These are phyloP conservation scores for Coemansia guatemalensis DNA, from an alignment of 192 early-diverging fungal genomes.

Conservation along the genomic window DNA sequence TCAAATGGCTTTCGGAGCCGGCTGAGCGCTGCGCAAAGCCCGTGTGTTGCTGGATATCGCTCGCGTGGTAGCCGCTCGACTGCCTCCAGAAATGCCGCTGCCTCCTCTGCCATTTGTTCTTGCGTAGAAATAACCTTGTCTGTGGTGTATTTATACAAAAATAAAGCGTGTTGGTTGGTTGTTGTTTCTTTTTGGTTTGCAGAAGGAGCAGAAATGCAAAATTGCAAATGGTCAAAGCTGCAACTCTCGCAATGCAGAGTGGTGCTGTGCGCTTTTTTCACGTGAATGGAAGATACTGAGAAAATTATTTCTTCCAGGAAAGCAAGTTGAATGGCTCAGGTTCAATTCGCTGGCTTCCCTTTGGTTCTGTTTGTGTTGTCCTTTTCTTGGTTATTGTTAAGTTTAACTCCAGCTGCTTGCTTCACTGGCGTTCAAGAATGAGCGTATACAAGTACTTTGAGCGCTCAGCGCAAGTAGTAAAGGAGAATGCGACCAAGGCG, in stretches of 20 bases:
- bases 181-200: too few relatives aligned
- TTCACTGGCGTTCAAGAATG: background rate
- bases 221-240: background rate
- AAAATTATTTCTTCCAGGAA: background rate
- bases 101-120: slow-evolving; percentile 18
- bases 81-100: slow-evolving; percentile 34
- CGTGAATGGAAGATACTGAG: too few relatives aligned
- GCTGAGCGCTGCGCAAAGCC: slow-evolving; percentile 11
- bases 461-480: slow-evolving; percentile 35
- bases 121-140: too few relatives aligned
- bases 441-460: slow-evolving; percentile 28
- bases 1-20: slow-evolving; percentile 4
- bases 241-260: background rate
- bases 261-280: too few relatives aligned
- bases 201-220: too few relatives aligned
- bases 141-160: background rate
- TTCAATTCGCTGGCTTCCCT: too few relatives aligned
- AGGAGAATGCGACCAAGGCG: slow-evolving; percentile 24
- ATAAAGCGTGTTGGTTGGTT: background rate
- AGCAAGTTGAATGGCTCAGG: background rate
- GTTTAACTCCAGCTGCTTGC: too few relatives aligned
- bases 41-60: slow-evolving; percentile 36
- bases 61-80: slow-evolving; percentile 33
- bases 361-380: background rate
- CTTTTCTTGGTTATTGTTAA: background rate